Evolutionary conservation across 2,329 filamentous ascomycete species (phyloP).

Genomic region (Ophiostoma montium): DNA sequence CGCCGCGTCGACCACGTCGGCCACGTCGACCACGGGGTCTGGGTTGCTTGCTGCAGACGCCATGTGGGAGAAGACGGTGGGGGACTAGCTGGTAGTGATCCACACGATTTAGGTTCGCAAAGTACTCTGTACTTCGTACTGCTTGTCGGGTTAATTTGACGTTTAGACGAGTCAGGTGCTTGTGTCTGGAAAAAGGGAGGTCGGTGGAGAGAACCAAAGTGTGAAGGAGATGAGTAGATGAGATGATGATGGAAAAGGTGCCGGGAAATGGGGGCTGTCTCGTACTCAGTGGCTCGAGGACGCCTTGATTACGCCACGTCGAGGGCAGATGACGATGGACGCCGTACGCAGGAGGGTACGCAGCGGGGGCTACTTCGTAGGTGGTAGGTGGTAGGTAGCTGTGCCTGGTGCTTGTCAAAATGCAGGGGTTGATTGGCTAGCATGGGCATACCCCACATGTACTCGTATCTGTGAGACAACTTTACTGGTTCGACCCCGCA

Average conservation of each 20-base stretch:
- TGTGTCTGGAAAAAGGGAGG: too few relatives aligned
- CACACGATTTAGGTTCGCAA: background rate
- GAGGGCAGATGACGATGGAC: conserved; percentile 7
- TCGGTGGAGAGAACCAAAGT: too few relatives aligned
- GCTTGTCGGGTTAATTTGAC: too few relatives aligned
- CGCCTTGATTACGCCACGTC: conserved; percentile 7
- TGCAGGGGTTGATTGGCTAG: conserved; percentile 9
- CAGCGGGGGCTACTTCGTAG: background rate
- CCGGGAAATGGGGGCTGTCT: background rate
- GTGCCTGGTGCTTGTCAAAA: conserved; percentile 9
- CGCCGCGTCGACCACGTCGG: background rate
- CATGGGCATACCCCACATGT: background rate
- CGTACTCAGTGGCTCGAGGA: background rate
- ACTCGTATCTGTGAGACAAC: background rate
- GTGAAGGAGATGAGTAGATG: background rate
- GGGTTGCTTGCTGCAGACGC: conserved; percentile 56
- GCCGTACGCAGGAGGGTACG: background rate
- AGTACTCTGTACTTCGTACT: too few relatives aligned
- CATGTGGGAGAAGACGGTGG: conserved; percentile 29
- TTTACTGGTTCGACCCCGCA: background rate
- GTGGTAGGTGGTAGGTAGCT: too few relatives aligned
- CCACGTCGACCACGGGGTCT: conserved; percentile 23
- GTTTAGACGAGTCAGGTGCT: too few relatives aligned
- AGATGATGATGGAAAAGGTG: background rate
- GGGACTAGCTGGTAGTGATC: background rate